phyloP scores from a whole-genome alignment of 108 stramenopile genomes.

The Cyclotella baltica region DNA sequence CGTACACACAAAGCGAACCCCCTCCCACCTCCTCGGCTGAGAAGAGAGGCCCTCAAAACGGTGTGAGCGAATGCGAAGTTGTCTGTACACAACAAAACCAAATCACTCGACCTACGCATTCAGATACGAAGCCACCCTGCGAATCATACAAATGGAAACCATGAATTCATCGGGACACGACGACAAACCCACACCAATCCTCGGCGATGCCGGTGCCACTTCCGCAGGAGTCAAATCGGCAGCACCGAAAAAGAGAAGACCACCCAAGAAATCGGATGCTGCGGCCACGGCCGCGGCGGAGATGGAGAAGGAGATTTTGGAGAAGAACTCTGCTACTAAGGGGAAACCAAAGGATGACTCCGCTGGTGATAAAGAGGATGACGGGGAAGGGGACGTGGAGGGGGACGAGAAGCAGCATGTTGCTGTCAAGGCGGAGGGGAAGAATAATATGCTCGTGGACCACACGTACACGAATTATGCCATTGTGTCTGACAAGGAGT shows the following conservation, averaged over 20 bases:
- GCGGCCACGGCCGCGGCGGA: slow-evolving; percentile 5
- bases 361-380: background rate
- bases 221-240: background rate
- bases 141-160: background rate
- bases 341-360: background rate
- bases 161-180: background rate
- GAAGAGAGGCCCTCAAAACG: too few relatives aligned
- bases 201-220: background rate
- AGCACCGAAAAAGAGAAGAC: background rate
- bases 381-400: background rate
- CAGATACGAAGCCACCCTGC: background rate
- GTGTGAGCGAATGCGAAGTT: too few relatives aligned
- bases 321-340: too few relatives aligned
- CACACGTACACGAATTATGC: slow-evolving; percentile 59
- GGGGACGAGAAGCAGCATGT: background rate
- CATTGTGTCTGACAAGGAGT: slow-evolving; percentile 38
- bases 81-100: too few relatives aligned
- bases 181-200: background rate
- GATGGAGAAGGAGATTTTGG: slow-evolving; percentile 6
- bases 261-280: slow-evolving; percentile 2
- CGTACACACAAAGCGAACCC: too few relatives aligned
- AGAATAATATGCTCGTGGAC: slow-evolving; percentile 45
- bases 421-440: background rate
- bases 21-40: too few relatives aligned
- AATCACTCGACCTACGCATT: background rate